Evolutionary conservation across 139 green algal genomes (phyloP).

Genomic region (Micractinium sp.): DNA sequence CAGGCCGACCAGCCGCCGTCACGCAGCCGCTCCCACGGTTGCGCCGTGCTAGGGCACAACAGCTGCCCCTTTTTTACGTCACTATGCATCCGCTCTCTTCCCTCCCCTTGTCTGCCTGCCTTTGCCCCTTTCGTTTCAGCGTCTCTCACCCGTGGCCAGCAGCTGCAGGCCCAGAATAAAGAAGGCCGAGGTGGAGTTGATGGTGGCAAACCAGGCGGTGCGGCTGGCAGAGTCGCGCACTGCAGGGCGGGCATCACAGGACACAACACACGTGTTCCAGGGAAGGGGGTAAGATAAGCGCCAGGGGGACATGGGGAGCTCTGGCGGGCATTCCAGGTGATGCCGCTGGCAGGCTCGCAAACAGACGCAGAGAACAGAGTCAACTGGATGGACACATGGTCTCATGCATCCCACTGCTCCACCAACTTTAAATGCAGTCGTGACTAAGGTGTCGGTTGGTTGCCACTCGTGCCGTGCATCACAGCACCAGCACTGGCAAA

Average conservation of each 20-base stretch:
- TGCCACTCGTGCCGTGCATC: too few species aligned
- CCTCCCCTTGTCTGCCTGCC: neutral
- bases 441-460: neutral
- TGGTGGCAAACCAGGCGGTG: constrained; percentile 68
- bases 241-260: neutral
- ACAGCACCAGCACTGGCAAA: neutral
- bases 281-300: too few species aligned
- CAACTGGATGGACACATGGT: neutral
- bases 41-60: too few species aligned
- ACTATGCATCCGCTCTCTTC: too few species aligned
- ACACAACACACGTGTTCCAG: too few species aligned
- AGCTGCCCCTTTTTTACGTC: too few species aligned
- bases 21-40: too few species aligned
- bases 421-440: neutral
- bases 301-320: neutral
- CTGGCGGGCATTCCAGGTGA: neutral
- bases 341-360: neutral
- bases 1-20: too few species aligned
- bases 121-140: neutral
- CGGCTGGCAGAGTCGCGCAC: constrained; percentile 37
- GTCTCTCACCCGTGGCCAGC: constrained; percentile 40
- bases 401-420: neutral
- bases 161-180: constrained; percentile 65
- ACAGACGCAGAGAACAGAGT: neutral
- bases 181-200: constrained; percentile 66